Percentiles rank a stretch among this genome's conserved stretches.
phyloP scores from a whole-genome alignment of 2,329 filamentous ascomycete species.

The Pseudogymnoascus sp. region DNA sequence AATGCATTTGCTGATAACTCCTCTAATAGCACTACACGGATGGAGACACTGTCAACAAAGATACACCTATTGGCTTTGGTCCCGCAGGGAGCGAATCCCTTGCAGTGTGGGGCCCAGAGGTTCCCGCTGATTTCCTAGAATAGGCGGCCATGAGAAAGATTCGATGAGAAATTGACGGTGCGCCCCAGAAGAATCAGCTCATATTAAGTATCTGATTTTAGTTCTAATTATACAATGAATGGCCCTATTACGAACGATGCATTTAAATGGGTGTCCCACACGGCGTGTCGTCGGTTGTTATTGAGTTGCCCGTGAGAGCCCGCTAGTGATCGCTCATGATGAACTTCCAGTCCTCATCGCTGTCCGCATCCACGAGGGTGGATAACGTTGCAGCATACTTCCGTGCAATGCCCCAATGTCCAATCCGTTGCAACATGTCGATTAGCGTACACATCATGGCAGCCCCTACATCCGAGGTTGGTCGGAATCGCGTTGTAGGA shows the following conservation, averaged over 20 bases:
- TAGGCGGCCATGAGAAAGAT: not conserved
- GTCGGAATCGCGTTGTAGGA: not conserved
- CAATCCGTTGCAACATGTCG: slow-evolving; percentile 12
- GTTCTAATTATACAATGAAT: not conserved
- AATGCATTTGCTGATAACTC: not conserved
- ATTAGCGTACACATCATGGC: slow-evolving; percentile 9
- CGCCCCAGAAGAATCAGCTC: not conserved
- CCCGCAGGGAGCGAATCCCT: slow-evolving; percentile 34
- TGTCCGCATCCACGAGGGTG: slow-evolving; percentile 7
- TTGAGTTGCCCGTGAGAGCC: not conserved
- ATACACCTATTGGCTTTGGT: slow-evolving; percentile 41
- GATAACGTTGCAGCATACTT: slow-evolving; percentile 10
- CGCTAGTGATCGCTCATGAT: not conserved
- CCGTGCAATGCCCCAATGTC: slow-evolving; percentile 15
- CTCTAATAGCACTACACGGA: slow-evolving; percentile 53
- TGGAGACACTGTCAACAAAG: slow-evolving; percentile 55
- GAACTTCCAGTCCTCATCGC: not conserved
- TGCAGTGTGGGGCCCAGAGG: slow-evolving; percentile 37
- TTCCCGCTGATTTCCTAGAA: slow-evolving; percentile 25
- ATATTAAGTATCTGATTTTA: not conserved
- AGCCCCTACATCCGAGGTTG: not conserved
- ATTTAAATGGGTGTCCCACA: not conserved
- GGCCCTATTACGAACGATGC: not conserved
- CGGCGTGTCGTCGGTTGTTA: not conserved
- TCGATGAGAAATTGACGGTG: not conserved